Evolutionary conservation across 805 yeast genomes (phyloP), one percentile per base, ranked within the genome.

Genomic region (Cyberlindnera misumaiensis): DNA sequence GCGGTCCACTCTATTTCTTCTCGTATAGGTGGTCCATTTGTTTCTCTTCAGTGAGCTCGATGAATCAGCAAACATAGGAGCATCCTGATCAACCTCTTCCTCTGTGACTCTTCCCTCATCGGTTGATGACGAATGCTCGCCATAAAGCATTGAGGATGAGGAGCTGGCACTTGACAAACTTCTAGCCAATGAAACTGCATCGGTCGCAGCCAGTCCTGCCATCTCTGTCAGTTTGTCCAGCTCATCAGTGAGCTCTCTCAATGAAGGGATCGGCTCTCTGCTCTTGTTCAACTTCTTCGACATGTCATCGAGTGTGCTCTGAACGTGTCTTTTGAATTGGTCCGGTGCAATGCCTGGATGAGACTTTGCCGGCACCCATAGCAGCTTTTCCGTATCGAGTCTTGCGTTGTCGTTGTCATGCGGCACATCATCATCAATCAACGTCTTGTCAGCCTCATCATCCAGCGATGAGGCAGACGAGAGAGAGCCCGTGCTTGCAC

Each of bases 281-380:
- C 42, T 37, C 28, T 39, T 42, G 4, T 36, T 35, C 14, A 34
- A 36, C 29, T 43, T 46, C 36, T 49, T 42, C 16, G 45, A 49
- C 47, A 52, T 48, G 18, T 53, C 60, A 32, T 49, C 49, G 5
- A 59, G 51, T 32, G 59, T 64, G 45, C 55, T 60, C 38, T 80
- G 80, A 32, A 83, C 79, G 53, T 82, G 83, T 47, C 71, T 73
- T 46, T 78, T 67, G 62, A 78, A 83, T 51, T 84, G 86, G 52
- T 85, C 94, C 2, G 97, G 97, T 18, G 94, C 89, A n/a, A 90
- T 73, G 51, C 84, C 90, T 1, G 97, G 97, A 58, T 93, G 98
- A 28, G 87, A 70, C 45, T 77, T 78, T 2, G 97, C 98, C 0
- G 97, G 97, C 1, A 93, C 97, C 98, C 98, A 90, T 38, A 90